These are phyloP conservation scores for Leccinum uliginosum DNA, from an alignment of 768 basidiomycete species.

Conservation along the genomic window DNA sequence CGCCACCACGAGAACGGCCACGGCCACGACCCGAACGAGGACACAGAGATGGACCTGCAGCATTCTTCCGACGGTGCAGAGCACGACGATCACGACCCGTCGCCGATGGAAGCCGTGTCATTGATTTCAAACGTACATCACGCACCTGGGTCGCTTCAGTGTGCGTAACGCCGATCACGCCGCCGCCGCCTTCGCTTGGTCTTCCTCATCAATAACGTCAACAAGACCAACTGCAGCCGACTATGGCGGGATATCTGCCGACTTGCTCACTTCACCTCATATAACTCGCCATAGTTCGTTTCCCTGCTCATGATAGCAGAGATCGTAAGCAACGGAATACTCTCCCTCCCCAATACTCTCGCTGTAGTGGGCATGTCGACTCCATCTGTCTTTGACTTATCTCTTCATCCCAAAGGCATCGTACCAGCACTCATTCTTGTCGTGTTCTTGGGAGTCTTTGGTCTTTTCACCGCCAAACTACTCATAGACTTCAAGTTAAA, in stretches of 20 bases:
- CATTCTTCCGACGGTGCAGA: slow-evolving; percentile 27
- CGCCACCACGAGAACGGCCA: neutral
- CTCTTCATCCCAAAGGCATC: slow-evolving; percentile 2
- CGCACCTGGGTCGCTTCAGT: slow-evolving; percentile 23
- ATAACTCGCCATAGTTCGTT: neutral
- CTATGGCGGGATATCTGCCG: no score
- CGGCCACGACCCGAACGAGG: neutral
- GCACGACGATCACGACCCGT: slow-evolving; percentile 28
- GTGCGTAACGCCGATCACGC: slow-evolving; percentile 30
- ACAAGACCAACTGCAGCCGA: slow-evolving; percentile 3
- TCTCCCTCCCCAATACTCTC: neutral
- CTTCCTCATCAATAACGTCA: neutral
- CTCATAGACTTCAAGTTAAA: slow-evolving; percentile 35
- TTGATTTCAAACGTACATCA: slow-evolving; percentile 3
- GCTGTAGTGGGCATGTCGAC: slow-evolving; percentile 2
- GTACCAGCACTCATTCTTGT: slow-evolving; percentile 6
- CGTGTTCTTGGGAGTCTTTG: slow-evolving; percentile 1
- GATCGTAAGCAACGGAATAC: slow-evolving; percentile 3
- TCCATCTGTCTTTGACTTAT: neutral
- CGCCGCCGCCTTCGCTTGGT: slow-evolving; percentile 24
- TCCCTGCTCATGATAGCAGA: slow-evolving; percentile 1
- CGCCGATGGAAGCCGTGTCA: slow-evolving; percentile 33
- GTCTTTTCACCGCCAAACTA: slow-evolving; percentile 36
- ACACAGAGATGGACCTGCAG: slow-evolving; percentile 20
- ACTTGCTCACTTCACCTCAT: no score